phyloP scores from a whole-genome alignment of 768 basidiomycete species.

The Tulasnella sp. region DNA sequence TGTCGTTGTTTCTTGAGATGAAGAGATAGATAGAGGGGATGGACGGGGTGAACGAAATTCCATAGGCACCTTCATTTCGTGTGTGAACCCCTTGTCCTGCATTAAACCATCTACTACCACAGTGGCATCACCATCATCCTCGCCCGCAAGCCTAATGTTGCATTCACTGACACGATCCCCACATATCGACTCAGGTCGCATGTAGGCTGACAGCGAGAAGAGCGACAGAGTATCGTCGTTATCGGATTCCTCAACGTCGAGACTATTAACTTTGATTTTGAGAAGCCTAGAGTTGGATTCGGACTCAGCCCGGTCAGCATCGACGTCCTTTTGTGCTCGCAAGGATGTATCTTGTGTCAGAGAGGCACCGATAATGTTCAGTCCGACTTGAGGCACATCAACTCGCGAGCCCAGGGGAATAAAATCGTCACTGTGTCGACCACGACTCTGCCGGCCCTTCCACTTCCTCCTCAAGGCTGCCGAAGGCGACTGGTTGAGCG shows the following conservation, averaged over 20 bases:
- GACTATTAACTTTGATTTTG: not conserved
- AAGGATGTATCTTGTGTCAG: not conserved
- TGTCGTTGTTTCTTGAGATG: not conserved
- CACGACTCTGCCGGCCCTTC: not conserved
- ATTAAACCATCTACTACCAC: not conserved
- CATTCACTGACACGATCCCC: not conserved
- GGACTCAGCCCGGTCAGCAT: not conserved
- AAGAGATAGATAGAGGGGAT: not conserved
- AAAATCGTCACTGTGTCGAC: not conserved
- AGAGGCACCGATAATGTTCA: not conserved
- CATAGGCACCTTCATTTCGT: not conserved
- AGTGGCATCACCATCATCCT: not conserved
- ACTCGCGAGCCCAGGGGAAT: not conserved
- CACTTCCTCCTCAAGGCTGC: not conserved
- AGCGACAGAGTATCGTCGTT: not conserved
- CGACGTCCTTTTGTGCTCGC: not conserved
- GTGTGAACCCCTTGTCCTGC: not conserved
- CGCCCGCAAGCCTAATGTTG: not conserved
- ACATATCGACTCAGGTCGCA: not conserved
- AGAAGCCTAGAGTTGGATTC: not conserved
- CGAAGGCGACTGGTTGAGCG: not conserved
- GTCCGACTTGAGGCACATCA: not conserved
- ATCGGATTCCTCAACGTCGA: not conserved
- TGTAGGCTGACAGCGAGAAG: conserved; percentile 14
- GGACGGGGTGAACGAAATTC: not conserved